Base-by-base conservation (phyloP, 805 yeast species). In the Metschnikowia cubensis region DNA sequence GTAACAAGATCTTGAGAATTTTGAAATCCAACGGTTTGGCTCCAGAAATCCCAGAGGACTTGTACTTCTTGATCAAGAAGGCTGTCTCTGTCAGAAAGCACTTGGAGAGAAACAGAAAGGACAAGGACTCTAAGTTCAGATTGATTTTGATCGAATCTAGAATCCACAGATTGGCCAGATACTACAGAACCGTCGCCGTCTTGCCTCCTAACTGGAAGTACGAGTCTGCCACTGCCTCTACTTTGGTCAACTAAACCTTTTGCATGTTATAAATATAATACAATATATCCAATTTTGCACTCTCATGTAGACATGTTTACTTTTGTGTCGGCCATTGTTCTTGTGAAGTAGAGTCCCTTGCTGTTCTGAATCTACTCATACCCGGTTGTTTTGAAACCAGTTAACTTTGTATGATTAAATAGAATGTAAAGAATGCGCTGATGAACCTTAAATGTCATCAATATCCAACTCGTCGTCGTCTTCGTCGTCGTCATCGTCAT, bases 191-290 rank as follows among this genome's bases (percentile, higher is more conserved):
- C 70, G 96, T 89, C 70, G 83, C 96, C 73, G 98, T 94, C 70
- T 86, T 94, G 74, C 99, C 99, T 70, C 98, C 99, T 76, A 91
- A 87, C 94, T 94, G 99, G 99, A 94, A 94, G 84, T 94, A 88
- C 96, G 99, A 94, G 84, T 92, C 99, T 67, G 96, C 99, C 75
- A 94, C 99, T 74, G 99, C 99, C 74, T 94, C 99, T 71, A 96
- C 99, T 79, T 85, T 94, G 80, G 99, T 94, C 73, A 92, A 92
- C 88, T 94, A 90, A 80, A 73, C 70, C 68, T 55, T 59, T 60
- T 55, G 57, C 57, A 50, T 47, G 35, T 25, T 34, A 20, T 34
- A 34, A 43, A 35, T 35, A 43, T 35, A 35, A 34, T 35, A 43
- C 22, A 35, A 43, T 43, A 43, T 35, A 43, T 43, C 46, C 13